Evolutionary conservation across 768 basidiomycete genomes (phyloP).

Genomic region (Auriscalpium orientale): DNA sequence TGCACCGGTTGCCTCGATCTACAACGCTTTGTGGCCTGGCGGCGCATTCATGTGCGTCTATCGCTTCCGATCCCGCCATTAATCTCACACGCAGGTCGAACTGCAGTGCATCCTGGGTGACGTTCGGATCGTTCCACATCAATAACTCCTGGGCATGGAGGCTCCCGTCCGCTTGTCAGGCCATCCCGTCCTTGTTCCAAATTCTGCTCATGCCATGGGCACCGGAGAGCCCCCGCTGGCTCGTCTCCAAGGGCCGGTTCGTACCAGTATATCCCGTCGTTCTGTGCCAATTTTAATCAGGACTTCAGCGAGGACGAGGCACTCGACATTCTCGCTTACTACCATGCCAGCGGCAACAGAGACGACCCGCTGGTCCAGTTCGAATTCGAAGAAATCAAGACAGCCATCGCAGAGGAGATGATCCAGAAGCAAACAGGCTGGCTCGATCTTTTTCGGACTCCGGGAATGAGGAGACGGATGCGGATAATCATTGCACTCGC

Average conservation of each 20-base stretch:
- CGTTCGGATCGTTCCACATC: constrained; percentile 38
- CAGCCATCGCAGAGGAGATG: constrained; percentile 32
- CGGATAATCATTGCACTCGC: constrained; percentile 24
- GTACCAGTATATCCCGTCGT: constrained; percentile 1
- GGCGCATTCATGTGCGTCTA: constrained; percentile 19
- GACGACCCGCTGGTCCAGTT: constrained; percentile 50
- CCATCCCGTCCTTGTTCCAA: constrained; percentile 21
- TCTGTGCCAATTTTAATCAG: neutral
- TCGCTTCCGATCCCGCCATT: neutral
- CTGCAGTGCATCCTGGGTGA: constrained; percentile 5
- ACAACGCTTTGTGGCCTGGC: constrained; percentile 27
- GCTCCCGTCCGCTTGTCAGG: constrained; percentile 35
- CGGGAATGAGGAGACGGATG: constrained; percentile 26
- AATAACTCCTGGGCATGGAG: constrained; percentile 35
- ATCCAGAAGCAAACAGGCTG: constrained; percentile 17
- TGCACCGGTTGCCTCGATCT: constrained; percentile 27
- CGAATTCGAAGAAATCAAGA: constrained; percentile 60
- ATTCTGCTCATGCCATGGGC: constrained; percentile 34
- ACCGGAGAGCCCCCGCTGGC: constrained; percentile 34
- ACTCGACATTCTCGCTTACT: constrained; percentile 30
- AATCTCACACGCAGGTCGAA: neutral
- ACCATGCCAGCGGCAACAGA: constrained; percentile 32
- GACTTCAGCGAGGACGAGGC: constrained; percentile 25
- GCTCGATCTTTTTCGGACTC: constrained; percentile 23
- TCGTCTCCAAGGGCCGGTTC: constrained; percentile 28